Evolutionary conservation across 2,329 filamentous ascomycete species (phyloP).

Genomic region (Pestalotiopsis sp.): DNA sequence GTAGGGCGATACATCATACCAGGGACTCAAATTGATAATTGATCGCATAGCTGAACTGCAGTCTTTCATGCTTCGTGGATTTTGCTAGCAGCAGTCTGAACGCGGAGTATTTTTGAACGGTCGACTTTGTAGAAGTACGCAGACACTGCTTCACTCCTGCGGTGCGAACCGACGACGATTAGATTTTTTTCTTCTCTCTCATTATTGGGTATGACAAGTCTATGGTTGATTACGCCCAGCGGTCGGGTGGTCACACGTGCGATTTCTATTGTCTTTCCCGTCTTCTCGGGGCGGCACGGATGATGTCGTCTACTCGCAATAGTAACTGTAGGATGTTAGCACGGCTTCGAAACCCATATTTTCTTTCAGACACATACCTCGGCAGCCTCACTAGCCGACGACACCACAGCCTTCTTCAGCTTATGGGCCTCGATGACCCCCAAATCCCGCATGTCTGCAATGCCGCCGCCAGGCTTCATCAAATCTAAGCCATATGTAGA

Average conservation of each 20-base stretch:
- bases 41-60: too few relatives aligned
- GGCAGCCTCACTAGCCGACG: slow-evolving; percentile 91
- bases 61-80: too few relatives aligned
- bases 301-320: slow-evolving; percentile 96
- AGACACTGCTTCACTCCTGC: background rate
- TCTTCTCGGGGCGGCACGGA: slow-evolving; percentile 85
- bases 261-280: slow-evolving; percentile 69
- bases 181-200: slow-evolving; percentile 8
- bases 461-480: slow-evolving; percentile 84
- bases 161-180: background rate
- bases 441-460: slow-evolving; percentile 92
- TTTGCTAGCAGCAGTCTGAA: too few relatives aligned
- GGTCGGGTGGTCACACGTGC: background rate
- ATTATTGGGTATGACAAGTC: slow-evolving; percentile 18
- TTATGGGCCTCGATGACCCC: slow-evolving; percentile 99
- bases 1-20: too few relatives aligned
- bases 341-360: slow-evolving; percentile 20
- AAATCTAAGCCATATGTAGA: slow-evolving; percentile 90
- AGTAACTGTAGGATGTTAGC: slow-evolving; percentile 63
- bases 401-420: slow-evolving; percentile 96
- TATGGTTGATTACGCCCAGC: slow-evolving; percentile 16
- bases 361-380: slow-evolving; percentile 65
- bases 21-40: too few relatives aligned
- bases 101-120: too few relatives aligned
- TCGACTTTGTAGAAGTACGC: background rate